A percentile compares a stretch with the other conserved stretches of the same genome.
These are phyloP conservation scores for Eimeria sp. DNA, from an alignment of 169 alveolate genomes.

Conservation along the genomic window DNA sequence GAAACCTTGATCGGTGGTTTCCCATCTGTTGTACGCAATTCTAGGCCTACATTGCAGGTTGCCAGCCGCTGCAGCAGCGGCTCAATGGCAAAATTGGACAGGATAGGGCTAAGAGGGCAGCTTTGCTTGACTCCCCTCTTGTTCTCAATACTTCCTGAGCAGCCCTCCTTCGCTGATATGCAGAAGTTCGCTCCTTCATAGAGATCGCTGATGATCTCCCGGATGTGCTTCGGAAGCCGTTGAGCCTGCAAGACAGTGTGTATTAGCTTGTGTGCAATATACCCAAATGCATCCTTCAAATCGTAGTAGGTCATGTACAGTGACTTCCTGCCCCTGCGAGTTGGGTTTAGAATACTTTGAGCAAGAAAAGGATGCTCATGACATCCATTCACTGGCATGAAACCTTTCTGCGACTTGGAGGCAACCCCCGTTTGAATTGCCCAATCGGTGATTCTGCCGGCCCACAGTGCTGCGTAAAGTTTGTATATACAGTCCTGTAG, in stretches of 20 bases:
- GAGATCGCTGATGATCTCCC: too few species aligned
- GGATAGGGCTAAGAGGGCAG: neutral
- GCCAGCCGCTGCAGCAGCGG: neutral
- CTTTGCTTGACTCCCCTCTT: neutral
- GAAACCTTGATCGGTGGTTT: neutral
- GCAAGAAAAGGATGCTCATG: slow-evolving; percentile 20
- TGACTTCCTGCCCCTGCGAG: neutral
- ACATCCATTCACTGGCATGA: slow-evolving; percentile 11
- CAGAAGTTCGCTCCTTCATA: too few species aligned
- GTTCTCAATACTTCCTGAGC: neutral
- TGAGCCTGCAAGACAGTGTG: neutral
- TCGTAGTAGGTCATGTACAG: slow-evolving; percentile 12
- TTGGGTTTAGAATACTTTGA: neutral
- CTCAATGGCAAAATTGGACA: neutral
- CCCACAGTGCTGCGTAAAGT: slow-evolving; percentile 34
- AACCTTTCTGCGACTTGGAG: slow-evolving; percentile 3
- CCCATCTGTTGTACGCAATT: neutral
- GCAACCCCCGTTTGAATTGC: neutral
- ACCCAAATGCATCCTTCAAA: neutral
- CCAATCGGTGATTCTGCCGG: neutral
- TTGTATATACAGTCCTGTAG: slow-evolving; percentile 11
- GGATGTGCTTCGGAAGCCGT: too few species aligned
- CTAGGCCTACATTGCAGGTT: neutral
- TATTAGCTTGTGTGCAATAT: neutral
- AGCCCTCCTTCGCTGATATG: neutral